phyloP scores from a whole-genome alignment of 2,329 filamentous ascomycete species.

The Aureobasidium sp. region DNA sequence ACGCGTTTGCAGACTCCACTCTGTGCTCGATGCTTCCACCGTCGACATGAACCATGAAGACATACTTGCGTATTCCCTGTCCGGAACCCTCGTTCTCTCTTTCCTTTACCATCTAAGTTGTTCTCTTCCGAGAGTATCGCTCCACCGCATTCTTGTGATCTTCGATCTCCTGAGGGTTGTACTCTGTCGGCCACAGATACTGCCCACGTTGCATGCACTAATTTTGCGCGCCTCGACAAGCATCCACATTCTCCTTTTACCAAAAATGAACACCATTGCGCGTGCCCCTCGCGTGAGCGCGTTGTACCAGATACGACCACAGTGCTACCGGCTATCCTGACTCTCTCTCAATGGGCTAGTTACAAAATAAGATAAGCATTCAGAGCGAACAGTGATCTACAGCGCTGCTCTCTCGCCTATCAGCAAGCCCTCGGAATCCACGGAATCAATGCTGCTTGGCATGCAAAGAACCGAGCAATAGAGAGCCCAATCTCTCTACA shows the following conservation, averaged over 20 bases:
- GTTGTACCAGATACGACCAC: background rate
- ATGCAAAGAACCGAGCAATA: slow-evolving; percentile 5
- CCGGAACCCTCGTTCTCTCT: background rate
- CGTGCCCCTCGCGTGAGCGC: background rate
- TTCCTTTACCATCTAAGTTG: background rate
- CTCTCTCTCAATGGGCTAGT: background rate
- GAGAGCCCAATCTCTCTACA: background rate
- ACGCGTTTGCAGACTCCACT: background rate
- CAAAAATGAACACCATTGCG: background rate
- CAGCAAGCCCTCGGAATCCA: background rate
- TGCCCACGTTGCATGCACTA: background rate
- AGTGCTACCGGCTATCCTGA: background rate
- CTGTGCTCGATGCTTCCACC: background rate
- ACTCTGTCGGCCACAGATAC: background rate
- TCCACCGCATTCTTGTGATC: background rate
- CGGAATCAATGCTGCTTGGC: background rate
- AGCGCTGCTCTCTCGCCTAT: background rate
- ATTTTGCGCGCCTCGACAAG: background rate
- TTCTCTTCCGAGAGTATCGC: background rate
- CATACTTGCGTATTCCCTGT: background rate
- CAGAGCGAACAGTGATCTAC: background rate
- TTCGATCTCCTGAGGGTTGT: background rate
- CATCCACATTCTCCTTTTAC: background rate
- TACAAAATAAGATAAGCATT: slow-evolving; percentile 8
- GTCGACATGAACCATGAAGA: background rate